These are phyloP conservation scores for Cordyceps javanica DNA, from an alignment of 2,329 filamentous ascomycete species.

Conservation along the genomic window DNA sequence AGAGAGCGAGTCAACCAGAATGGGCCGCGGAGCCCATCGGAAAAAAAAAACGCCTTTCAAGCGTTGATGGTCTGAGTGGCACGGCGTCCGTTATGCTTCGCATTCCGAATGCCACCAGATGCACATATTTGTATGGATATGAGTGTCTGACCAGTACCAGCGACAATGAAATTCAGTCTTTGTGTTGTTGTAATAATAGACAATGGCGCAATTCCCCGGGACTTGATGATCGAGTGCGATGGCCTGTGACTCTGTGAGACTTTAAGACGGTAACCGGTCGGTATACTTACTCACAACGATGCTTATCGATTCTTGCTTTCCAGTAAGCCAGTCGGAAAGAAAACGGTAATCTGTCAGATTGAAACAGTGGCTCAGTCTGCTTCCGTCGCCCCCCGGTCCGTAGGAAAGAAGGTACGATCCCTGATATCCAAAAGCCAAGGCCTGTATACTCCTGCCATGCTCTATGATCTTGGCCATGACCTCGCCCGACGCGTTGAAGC, in stretches of 20 bases:
- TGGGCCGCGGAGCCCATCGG: too few species aligned
- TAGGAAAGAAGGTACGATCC: not conserved
- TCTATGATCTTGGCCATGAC: not conserved
- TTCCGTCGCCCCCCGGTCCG: not conserved
- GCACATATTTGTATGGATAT: not conserved
- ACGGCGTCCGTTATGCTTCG: not conserved
- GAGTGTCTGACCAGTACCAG: not conserved
- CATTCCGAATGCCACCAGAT: not conserved
- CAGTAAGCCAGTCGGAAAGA: not conserved
- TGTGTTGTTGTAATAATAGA: not conserved
- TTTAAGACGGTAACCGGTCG: not conserved
- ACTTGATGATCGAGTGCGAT: not conserved
- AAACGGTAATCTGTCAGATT: not conserved
- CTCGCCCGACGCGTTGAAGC: not conserved
- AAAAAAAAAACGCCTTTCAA: too few species aligned
- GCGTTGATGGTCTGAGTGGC: too few species aligned
- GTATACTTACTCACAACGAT: not conserved
- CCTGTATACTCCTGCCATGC: not conserved
- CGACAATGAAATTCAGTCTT: not conserved
- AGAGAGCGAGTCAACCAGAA: too few species aligned
- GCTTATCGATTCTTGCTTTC: not conserved
- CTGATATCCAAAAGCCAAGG: not conserved
- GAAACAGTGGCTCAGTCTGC: not conserved
- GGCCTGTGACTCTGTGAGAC: not conserved
- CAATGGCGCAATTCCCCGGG: not conserved